phyloP scores from a whole-genome alignment of 495 filamentous ascomycete genomes.

The Penicillium silybi region DNA sequence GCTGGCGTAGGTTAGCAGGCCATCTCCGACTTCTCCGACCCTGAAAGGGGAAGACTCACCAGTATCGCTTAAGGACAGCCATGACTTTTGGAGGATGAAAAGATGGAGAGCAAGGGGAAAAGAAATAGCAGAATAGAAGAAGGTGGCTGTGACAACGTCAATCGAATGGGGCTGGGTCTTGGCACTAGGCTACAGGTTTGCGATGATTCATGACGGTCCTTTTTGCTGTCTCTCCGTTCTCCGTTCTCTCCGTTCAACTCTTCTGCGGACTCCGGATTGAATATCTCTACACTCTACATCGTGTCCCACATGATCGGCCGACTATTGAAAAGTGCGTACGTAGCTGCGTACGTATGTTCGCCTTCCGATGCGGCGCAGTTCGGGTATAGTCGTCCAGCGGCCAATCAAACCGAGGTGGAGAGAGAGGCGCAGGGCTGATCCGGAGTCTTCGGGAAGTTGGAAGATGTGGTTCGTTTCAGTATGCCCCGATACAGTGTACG shows the following conservation, averaged over 20 bases:
- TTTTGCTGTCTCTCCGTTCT: too few relatives aligned
- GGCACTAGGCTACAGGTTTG: constrained; percentile 21
- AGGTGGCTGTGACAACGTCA: constrained; percentile 5
- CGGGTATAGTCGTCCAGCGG: constrained; percentile 2
- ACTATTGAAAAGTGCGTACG: neutral
- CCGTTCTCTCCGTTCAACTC: too few relatives aligned
- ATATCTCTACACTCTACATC: too few relatives aligned
- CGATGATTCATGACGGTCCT: constrained; percentile 12
- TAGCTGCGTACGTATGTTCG: neutral
- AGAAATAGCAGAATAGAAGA: neutral
- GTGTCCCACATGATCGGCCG: neutral
- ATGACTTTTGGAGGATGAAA: constrained; percentile 2
- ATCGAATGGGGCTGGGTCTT: constrained; percentile 16
- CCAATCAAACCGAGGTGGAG: constrained; percentile 8
- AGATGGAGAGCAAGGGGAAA: neutral
- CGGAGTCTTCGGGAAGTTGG: neutral
- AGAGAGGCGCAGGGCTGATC: constrained; percentile 9
- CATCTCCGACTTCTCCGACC: neutral
- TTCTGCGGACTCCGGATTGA: neutral
- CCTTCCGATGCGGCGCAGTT: constrained; percentile 1
- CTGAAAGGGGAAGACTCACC: neutral
- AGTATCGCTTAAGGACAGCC: constrained; percentile 7
- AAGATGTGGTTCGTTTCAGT: too few relatives aligned
- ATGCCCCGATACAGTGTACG: too few relatives aligned
- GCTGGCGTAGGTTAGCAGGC: neutral